These are phyloP conservation scores for Ceratocystis cacaofunesta DNA, from an alignment of 2,329 filamentous ascomycete species.

Conservation along the genomic window DNA sequence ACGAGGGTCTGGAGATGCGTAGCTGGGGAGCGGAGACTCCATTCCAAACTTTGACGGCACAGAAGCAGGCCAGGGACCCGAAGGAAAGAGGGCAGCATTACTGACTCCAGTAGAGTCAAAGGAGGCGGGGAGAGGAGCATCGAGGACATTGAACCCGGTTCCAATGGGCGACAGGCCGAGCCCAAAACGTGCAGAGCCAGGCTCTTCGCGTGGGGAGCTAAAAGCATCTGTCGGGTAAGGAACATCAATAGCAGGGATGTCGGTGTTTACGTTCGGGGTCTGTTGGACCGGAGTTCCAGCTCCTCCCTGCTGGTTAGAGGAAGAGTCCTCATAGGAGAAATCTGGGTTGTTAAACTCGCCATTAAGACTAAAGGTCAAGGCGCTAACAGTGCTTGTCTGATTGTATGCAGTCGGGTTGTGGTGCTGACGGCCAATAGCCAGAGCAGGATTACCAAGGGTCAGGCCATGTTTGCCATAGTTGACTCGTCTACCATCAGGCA, in stretches of 20 bases:
- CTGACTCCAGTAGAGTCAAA: constrained; percentile 95
- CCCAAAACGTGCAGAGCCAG: constrained; percentile 31
- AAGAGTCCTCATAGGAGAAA: constrained; percentile 29
- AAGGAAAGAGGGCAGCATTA: constrained; percentile 64
- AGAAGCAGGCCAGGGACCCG: constrained; percentile 75
- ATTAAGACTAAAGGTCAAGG: constrained; percentile 46
- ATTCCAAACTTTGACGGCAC: constrained; percentile 84
- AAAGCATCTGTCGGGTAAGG: constrained; percentile 47
- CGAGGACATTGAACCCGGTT: constrained; percentile 69
- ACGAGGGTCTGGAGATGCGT: constrained; percentile 37
- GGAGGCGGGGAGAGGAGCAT: constrained; percentile 82
- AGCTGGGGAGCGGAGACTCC: constrained; percentile 67
- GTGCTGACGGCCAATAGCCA: constrained; percentile 37
- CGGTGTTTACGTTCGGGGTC: constrained; percentile 42
- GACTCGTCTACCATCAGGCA: constrained; percentile 82
- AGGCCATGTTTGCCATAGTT: constrained; percentile 61
- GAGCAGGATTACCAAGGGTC: constrained; percentile 42
- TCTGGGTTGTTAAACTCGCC: constrained; percentile 26
- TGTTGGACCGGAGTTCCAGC: constrained; percentile 24
- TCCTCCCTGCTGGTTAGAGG: constrained; percentile 13
- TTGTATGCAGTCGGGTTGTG: constrained; percentile 28
- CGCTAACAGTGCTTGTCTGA: constrained; percentile 48
- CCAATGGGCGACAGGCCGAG: constrained; percentile 64
- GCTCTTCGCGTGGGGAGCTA: constrained; percentile 68
- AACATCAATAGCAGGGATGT: constrained; percentile 43